Percentiles rank a stretch among this genome's conserved stretches.
Conservation (phyloP, 805 yeast species). For the Lachancea meyersii region DNA sequence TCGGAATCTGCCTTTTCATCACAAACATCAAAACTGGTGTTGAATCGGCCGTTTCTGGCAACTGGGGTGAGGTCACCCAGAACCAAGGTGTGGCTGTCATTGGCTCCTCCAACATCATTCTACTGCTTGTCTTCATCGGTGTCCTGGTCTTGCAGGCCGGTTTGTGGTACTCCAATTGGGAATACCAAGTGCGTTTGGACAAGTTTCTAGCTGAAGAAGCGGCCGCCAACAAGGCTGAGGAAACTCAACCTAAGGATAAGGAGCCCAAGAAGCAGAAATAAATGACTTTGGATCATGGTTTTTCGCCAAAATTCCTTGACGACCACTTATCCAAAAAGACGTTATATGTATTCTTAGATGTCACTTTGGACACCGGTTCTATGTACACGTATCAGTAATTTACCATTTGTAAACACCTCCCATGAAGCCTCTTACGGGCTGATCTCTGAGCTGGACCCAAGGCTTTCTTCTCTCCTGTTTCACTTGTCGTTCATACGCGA, state of each 20-base stretch:
- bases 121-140: constrained; percentile 65
- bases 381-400: constrained; percentile 8
- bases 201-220: constrained; percentile 31
- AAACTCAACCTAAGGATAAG: constrained; percentile 10
- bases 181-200: constrained; percentile 36
- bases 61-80: constrained; percentile 92
- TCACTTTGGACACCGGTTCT: not conserved
- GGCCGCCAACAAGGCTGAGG: constrained; percentile 11
- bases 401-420: constrained; percentile 55
- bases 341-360: not conserved
- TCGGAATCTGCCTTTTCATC: constrained; percentile 71
- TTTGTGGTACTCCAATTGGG: constrained; percentile 77
- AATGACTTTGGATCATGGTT: not conserved
- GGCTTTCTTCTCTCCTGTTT: constrained; percentile 48
- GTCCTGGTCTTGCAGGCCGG: constrained; percentile 84
- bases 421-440: constrained; percentile 42
- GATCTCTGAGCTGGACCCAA: constrained; percentile 40
- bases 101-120: constrained; percentile 80
- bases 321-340: too few species aligned
- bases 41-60: constrained; percentile 57
- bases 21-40: constrained; percentile 82
- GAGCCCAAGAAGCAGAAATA: constrained; percentile 12
- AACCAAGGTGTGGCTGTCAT: constrained; percentile 83
- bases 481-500: constrained; percentile 50
- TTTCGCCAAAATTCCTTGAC: not conserved